Evolutionary conservation across 805 yeast species (phyloP), one percentile per base, ranked within the genome.

Genomic region (Allodekkera sacchari): DNA sequence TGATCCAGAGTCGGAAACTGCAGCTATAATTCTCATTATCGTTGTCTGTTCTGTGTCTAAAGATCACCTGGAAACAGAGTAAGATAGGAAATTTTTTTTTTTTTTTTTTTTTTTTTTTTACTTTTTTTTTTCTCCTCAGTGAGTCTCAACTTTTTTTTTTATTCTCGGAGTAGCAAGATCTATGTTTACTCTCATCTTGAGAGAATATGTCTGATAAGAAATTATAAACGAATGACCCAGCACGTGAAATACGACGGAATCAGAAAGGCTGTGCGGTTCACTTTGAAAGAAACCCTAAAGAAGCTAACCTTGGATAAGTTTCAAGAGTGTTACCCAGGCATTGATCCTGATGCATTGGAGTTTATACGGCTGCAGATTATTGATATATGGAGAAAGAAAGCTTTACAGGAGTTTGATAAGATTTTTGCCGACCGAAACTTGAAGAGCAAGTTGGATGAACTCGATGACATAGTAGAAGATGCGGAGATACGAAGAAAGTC

Each of bases 1-100:
- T 5, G 71, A 63, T 1, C 88, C 87, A 2, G 72, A 67, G 44
- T 81, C 88, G 38, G 73, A 81, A 12, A 83, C 70, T 25, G 84
- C 63, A 3, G 66, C 77, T 27, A 81, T 44, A 10, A 80, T 50
- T 53, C 69, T 77, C 89, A 81, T 78, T 3, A 11, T 30, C 14
- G 20, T 7, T 11, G 11, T 24, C 16, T 13, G 3, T 14, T 13
- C 16, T 11, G 13, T 19, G 21, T 12, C 19, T 14, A 20, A 31
- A 26, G 11, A 13, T 21, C 8, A 15, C 11, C 10, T 29, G 10
- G 27, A 33, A 23, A 25, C 21, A 39, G 6, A 34, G 28, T 17
- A 28, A 27, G 16, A 15, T 18, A 10, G 22, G n/a, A 23, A 21
- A 18, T 12, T 23, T 28, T 19, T 22, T 17, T 23, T 22, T 22